These are phyloP conservation scores for Tricholoma terreum DNA, from an alignment of 768 basidiomycete species.

Conservation along the genomic window DNA sequence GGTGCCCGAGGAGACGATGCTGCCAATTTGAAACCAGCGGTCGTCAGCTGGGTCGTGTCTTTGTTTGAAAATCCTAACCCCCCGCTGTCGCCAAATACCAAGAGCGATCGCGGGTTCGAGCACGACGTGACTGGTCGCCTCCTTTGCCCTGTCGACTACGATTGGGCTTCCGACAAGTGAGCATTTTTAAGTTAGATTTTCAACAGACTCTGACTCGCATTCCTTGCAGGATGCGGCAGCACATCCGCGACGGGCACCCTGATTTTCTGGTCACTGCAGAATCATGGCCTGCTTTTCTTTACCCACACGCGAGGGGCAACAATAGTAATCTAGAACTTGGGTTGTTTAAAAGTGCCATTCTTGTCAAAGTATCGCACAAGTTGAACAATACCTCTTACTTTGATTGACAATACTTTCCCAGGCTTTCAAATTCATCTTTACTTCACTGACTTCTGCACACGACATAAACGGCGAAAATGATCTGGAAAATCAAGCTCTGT, in stretches of 20 bases:
- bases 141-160: conserved; percentile 15
- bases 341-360: conserved; percentile 5
- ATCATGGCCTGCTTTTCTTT: conserved; percentile 11
- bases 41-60: conserved; percentile 6
- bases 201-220: background rate
- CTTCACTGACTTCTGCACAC: conserved; percentile 15
- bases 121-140: conserved; percentile 13
- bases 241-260: conserved; percentile 8
- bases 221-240: background rate
- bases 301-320: background rate
- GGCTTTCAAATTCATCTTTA: conserved; percentile 18
- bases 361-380: conserved; percentile 5
- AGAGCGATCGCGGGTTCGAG: conserved; percentile 13
- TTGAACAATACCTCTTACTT: conserved; percentile 5
- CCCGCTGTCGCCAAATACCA: background rate
- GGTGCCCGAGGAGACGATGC: conserved; percentile 11
- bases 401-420: background rate
- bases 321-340: conserved; percentile 3
- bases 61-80: background rate
- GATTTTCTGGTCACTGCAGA: conserved; percentile 6
- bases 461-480: background rate
- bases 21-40: background rate
- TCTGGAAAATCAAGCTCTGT: background rate
- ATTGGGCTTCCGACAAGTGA: conserved; percentile 16
- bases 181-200: background rate